These are phyloP conservation scores for Candida fluviatilis DNA, from an alignment of 805 yeast species.

Conservation along the genomic window DNA sequence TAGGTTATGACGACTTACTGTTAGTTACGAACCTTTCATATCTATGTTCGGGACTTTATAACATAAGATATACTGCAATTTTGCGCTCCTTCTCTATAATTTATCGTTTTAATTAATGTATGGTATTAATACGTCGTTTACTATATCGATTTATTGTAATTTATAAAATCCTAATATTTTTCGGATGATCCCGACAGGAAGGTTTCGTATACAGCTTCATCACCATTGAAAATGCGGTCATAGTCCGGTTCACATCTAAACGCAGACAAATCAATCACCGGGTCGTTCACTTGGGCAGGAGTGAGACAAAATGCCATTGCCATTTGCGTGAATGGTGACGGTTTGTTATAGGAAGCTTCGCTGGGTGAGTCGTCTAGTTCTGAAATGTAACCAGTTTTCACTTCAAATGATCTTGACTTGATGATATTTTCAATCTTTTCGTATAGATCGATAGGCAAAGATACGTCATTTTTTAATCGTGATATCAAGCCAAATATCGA, in stretches of 20 bases:
- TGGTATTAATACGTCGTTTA: neutral
- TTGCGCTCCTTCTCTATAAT: neutral
- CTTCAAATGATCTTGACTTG: neutral
- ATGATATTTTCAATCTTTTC: slow-evolving; percentile 15
- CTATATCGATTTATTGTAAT: too few species aligned
- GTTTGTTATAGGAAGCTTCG: slow-evolving; percentile 1
- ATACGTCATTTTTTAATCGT: slow-evolving; percentile 19
- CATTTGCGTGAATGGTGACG: slow-evolving; percentile 18
- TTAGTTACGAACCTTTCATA: neutral
- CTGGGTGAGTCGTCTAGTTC: slow-evolving; percentile 6
- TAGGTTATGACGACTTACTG: too few species aligned
- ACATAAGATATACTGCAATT: too few species aligned
- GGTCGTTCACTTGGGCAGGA: slow-evolving; percentile 3
- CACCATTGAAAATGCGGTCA: neutral
- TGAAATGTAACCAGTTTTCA: slow-evolving; percentile 5
- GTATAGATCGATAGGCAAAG: slow-evolving; percentile 17
- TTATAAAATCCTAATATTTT: neutral
- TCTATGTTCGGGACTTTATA: neutral
- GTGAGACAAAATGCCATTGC: slow-evolving; percentile 15
- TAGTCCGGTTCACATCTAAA: slow-evolving; percentile 3
- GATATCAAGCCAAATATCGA: slow-evolving; percentile 15
- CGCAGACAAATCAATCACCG: slow-evolving; percentile 2
- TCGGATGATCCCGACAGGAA: slow-evolving; percentile 3
- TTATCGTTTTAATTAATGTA: neutral
- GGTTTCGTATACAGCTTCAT: neutral